Base-by-base conservation (phyloP, 352 stramenopile genomes). In the Globisporangium cylindrosporum region DNA sequence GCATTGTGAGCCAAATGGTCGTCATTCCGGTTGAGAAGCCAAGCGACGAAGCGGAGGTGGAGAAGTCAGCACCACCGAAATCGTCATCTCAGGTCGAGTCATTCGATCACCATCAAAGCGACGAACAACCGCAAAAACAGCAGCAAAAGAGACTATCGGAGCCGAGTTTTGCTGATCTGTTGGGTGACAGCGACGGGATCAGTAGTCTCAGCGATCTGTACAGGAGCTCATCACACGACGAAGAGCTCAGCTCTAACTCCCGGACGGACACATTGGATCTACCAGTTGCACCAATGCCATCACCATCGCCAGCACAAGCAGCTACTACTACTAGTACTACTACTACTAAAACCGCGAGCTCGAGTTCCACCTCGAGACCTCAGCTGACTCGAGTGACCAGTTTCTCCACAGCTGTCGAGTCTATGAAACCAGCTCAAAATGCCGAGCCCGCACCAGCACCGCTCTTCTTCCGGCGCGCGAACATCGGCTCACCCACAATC, bases 401-500 rank as follows among this genome's bases (percentile, higher is more conserved):
- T 29, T 70, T 66, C 49, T 62, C 43, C 27, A 70, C 66, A 14
- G 66, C 20, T 27, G 74, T 83, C 15, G 75, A 81, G 43, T 75
- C 75, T n/a, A 66, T 85, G n/a, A 69, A 60, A 25, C 63, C 74
- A 8, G 62, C 14, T n/a, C 34, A 27, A 38, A 46, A n/a, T 7
- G 64, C 18, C 8, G 64, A 72, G 25, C 43, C 75, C 0, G 58
- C 53, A 8, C 43, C 54, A 48, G 64, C 43, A 15, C 74, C 78
- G 10, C 64, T 85, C 32, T 85, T 85, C 59, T 82, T 85, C 22
- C 69, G 78, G 0, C 76, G 72, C 6, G 70, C 67, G 41, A 81
- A 83, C 58, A 54, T 83, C 9, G 78, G 74, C 0, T 71, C 70
- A 22, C 71, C 69, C 1, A 75, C 62, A 4, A 67, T 81, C 12